Evolutionary conservation across 2,329 filamentous ascomycete genomes (phyloP), one percentile per base, ranked within the genome.

Genomic region (Alternaria brassicicola): DNA sequence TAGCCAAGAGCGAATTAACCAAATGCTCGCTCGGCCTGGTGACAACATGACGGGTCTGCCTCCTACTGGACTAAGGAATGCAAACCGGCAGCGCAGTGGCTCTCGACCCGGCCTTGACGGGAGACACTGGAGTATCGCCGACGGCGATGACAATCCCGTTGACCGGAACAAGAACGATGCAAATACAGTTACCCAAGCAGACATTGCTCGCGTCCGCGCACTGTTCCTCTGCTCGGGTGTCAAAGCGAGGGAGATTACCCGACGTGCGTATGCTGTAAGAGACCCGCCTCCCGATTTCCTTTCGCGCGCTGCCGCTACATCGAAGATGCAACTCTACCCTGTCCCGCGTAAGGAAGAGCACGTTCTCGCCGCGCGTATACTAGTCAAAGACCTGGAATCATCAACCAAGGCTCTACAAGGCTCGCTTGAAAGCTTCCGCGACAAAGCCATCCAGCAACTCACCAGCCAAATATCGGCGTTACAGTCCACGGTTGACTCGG

Each of bases 191-290:
- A 72, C 72, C 84, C 9, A 87, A 85, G 67, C 86, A n/a, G 94
- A 97, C 67, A 85, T 96, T 52, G 90, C 90, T 15, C 88, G 92
- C n/a, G 84, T 93, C 2, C 85, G 88, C 56, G 86, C 92, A 0
- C 82, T 96, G 8, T 85, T 97, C 38, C 82, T 96, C 21, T 90
- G 89, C 62, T 92, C 92, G 0, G 93, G 93, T n/a, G 88, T 97
- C 71, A 96, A 96, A 78, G 93, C 94, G 0, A 88, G 88, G 69
- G 91, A 95, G 71, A 91, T 97, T 53, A 83, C 84, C 26, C 85
- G 88, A 4, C 86, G 89, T 45, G 88, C 89, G 4, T 78, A 88
- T 42, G 81, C 82, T 33, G 63, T 73, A 0, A 74, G 75, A 13
- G 60, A 69, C 3, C 49, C 74, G 21, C 65, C 73, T 3, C 65